These are phyloP conservation scores for Trapa bicornis DNA, from an alignment of 345 rosid species.

Conservation along the genomic window DNA sequence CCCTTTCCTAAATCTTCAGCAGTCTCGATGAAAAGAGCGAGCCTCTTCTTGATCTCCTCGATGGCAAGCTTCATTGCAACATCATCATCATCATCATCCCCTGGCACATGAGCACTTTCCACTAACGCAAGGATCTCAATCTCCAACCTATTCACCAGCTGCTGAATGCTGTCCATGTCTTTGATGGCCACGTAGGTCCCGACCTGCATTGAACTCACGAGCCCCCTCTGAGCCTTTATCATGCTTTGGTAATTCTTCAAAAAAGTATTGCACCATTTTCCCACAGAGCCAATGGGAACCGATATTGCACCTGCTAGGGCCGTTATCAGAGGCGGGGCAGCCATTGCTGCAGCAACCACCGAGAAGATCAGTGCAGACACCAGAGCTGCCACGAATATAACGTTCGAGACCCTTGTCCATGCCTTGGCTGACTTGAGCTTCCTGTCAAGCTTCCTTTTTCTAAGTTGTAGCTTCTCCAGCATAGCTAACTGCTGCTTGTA, in stretches of 20 bases:
- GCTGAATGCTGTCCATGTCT: conserved; percentile 58
- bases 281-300: conserved; percentile 56
- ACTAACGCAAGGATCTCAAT: conserved; percentile 41
- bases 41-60: conserved; percentile 70
- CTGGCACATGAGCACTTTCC: conserved; percentile 41
- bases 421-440: conserved; percentile 42
- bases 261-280: conserved; percentile 65
- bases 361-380: conserved; percentile 69
- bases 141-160: conserved; percentile 44
- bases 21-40: conserved; percentile 37
- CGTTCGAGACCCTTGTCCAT: conserved; percentile 69
- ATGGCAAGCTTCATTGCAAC: conserved; percentile 40
- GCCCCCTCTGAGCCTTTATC: conserved; percentile 41
- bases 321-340: conserved; percentile 59
- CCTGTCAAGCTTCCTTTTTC: conserved; percentile 54
- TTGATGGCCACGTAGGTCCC: conserved; percentile 37
- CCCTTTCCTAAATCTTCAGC: conserved; percentile 49
- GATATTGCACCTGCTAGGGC: conserved; percentile 63
- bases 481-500: conserved; percentile 38
- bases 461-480: conserved; percentile 34
- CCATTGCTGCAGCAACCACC: conserved; percentile 77
- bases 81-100: conserved; percentile 33
- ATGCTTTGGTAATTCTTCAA: conserved; percentile 53
- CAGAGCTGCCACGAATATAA: conserved; percentile 55
- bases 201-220: conserved; percentile 32